Base-by-base conservation (phyloP, 306 rosid genomes). In the Prunus kanzakura region DNA sequence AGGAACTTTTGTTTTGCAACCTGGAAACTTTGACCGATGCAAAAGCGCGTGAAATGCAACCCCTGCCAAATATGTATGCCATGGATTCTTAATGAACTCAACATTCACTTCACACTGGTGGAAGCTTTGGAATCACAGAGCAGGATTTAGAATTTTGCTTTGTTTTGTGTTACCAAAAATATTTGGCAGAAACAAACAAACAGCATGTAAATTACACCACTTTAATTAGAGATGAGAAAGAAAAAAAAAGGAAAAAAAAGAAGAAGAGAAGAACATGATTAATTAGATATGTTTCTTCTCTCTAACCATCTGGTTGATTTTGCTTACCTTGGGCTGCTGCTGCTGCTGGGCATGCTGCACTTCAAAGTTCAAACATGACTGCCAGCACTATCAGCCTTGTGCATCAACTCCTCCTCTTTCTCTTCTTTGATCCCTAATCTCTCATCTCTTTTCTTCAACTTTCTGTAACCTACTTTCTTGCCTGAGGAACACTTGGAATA, bases 311-410 rank as follows among this genome's bases (percentile, higher is more conserved):
- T 29, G 11, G 18, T 62, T 62, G 8, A 15, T 14, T 20, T n/a
- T 12, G 16, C 68, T 73, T 73, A 73, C 76, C 76, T 58, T 73
- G 14, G n/a, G 14, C 13, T 16, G 2, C 35, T 4, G 64, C 18
- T 12, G 57, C 35, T 3, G 35, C 20, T 32, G 38, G 38, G 38
- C 38, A 4, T 32, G 38, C 38, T 43, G 55, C 43, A 46, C 25
- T 60, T 62, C 16, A 72, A 58, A 47, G 43, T 73, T 79, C 72
- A 91, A 71, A 83, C 89, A 58, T 86, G 88, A 82, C 94, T 91
- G 6, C 74, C 78, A 76, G 86, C 91, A 76, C 86, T 91, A 25
- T 84, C 84, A n/a, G 89, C 92, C 55, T 75, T 80, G 41, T 70
- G 67, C 70, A 78, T 43, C 61, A 79, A 58, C 18, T 73, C 67